Evolutionary conservation across 2,329 filamentous ascomycete genomes (phyloP), one percentile per base, ranked within the genome.

Genomic region (Fusarium sp.): DNA sequence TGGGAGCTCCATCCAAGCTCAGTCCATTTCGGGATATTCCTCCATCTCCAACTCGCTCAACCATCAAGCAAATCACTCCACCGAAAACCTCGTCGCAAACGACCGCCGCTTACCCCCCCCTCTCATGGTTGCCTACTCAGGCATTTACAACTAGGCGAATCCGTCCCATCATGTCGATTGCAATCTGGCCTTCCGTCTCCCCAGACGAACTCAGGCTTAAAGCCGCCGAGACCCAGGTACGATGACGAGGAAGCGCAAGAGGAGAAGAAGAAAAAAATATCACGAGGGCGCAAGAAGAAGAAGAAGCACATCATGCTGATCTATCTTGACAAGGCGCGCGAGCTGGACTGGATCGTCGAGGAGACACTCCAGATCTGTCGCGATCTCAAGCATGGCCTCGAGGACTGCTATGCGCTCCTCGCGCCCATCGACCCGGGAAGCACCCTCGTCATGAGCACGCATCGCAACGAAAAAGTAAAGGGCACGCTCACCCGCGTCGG

Each of bases 401-500:
- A 96, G 77, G 93, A 97, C 80, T 97, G 94, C 81, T 93, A 93
- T 72, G 89, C 91, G 16, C 86, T 98, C 23, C 88, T 99, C 29
- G 91, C 93, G 7, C 93, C 95, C 1, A 86, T 90, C 68, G 93
- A 97, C 76, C 90, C 91, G 1, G 93, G 93, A 8, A 94, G 90
- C 73, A 99, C 95, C 1, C 87, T 99, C 27, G 94, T 96, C 29
- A 86, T 99, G 71, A 96, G 92, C 67, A 96, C 94, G 13, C 87
- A 91, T 61, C 88, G 94, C 61, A 95, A 93, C 60, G 96, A 99
- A 82, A 89, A 87, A 71, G 89, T 98, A 68, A 99, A 99, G 79
- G 96, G 96, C 16, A 92, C 93, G 74, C 88, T 98, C 65, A 98
- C 95, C 1, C 89, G 96, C 58, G 89, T 97, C 34, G 96, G 96